Percentiles rank a stretch among this genome's conserved stretches.
Evolutionary conservation across 345 rosid species (phyloP).

Genomic region (Anastatica hierochuntica): DNA sequence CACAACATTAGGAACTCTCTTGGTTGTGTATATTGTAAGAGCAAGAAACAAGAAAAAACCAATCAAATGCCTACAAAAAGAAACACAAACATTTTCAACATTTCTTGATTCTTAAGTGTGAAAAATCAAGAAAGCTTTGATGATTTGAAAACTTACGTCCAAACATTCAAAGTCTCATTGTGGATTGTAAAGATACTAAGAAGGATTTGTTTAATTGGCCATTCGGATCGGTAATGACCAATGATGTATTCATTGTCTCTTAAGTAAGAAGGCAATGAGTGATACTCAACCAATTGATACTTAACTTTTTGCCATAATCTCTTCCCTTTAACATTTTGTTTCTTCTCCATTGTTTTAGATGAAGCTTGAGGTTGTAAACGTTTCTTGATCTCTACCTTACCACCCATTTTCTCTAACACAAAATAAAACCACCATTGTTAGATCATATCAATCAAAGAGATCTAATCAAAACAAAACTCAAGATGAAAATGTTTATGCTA

Average conservation of each 20-base stretch:
- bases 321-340: slow-evolving; percentile 57
- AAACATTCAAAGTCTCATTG: slow-evolving; percentile 87
- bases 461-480: background rate
- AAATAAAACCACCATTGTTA: too few relatives aligned
- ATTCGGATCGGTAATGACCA: slow-evolving; percentile 80
- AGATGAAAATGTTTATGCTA: background rate
- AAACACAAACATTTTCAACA: background rate
- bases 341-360: slow-evolving; percentile 38
- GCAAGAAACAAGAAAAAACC: slow-evolving; percentile 92
- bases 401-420: slow-evolving; percentile 36
- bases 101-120: background rate
- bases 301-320: slow-evolving; percentile 79
- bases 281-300: slow-evolving; percentile 88
- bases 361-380: slow-evolving; percentile 9
- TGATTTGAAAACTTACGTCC: slow-evolving; percentile 60
- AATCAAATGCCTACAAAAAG: slow-evolving; percentile 75
- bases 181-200: slow-evolving; percentile 81
- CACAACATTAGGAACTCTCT: slow-evolving; percentile 60
- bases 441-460: background rate
- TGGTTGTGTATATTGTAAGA: slow-evolving; percentile 80
- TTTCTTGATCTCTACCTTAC: slow-evolving; percentile 16
- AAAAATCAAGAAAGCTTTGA: background rate
- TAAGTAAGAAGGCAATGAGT: slow-evolving; percentile 67
- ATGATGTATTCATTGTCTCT: slow-evolving; percentile 84
- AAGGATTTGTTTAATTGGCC: slow-evolving; percentile 85